Conservation (phyloP, 2,329 filamentous ascomycete genomes). For the Apiospora malaysiana region DNA sequence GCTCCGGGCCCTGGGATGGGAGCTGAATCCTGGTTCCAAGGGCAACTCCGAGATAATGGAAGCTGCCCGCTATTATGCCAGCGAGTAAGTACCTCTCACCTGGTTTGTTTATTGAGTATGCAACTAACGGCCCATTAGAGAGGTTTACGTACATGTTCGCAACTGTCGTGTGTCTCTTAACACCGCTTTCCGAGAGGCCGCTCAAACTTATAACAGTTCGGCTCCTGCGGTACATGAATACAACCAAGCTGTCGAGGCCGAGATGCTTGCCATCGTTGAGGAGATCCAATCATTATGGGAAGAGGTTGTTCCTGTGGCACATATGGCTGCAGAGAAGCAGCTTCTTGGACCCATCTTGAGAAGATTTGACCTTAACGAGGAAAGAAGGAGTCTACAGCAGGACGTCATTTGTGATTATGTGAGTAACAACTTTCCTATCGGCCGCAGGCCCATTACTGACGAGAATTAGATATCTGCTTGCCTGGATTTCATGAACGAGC, state of each 20-base stretch:
- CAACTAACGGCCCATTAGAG: slow-evolving; percentile 24
- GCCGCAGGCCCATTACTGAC: background rate
- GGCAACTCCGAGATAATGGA: slow-evolving; percentile 29
- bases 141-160: slow-evolving; percentile 32
- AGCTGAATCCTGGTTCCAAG: slow-evolving; percentile 28
- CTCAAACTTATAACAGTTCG: slow-evolving; percentile 24
- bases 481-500: slow-evolving; percentile 35
- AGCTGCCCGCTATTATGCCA: slow-evolving; percentile 35
- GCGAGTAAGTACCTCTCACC: slow-evolving; percentile 32
- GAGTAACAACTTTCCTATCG: background rate
- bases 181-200: slow-evolving; percentile 29
- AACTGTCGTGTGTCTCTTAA: slow-evolving; percentile 33
- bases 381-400: slow-evolving; percentile 25
- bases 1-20: slow-evolving; percentile 32
- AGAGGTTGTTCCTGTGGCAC: slow-evolving; percentile 41
- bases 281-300: slow-evolving; percentile 43
- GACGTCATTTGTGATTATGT: slow-evolving; percentile 32
- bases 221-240: slow-evolving; percentile 14
- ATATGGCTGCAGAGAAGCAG: slow-evolving; percentile 42
- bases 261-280: slow-evolving; percentile 32
- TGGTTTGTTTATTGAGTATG: background rate
- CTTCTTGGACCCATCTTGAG: slow-evolving; percentile 35
- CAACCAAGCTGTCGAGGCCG: slow-evolving; percentile 28
- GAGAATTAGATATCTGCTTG: slow-evolving; percentile 32
- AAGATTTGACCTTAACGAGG: slow-evolving; percentile 23